These are phyloP conservation scores for Chalaropsis ovoidea DNA, from an alignment of 2,329 filamentous ascomycete genomes.

Conservation along the genomic window DNA sequence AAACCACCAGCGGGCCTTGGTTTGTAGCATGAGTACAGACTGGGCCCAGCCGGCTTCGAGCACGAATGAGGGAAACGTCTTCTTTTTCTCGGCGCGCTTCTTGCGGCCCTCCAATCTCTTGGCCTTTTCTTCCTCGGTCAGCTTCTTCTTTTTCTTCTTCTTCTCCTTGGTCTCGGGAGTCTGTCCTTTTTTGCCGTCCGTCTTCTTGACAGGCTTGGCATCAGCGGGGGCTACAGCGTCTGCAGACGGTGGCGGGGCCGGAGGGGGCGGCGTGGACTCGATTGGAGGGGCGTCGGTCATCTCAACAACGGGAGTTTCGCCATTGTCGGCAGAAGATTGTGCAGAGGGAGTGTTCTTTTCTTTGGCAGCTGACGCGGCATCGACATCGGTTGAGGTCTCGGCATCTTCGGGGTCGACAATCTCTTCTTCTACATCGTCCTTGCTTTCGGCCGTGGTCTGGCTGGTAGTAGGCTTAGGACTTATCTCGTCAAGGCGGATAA, in stretches of 20 bases:
- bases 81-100: constrained; percentile 14
- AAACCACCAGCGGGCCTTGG: constrained; percentile 22
- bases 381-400: neutral
- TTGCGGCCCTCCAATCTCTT: neutral
- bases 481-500: constrained; percentile 4
- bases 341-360: neutral
- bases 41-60: constrained; percentile 17
- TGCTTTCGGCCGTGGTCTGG: neutral
- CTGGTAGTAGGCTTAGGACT: constrained; percentile 5
- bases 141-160: constrained; percentile 16
- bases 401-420: constrained; percentile 14
- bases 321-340: neutral
- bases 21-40: constrained; percentile 22
- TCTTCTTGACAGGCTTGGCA: neutral
- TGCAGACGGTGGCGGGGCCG: too few relatives aligned
- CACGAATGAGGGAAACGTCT: constrained; percentile 20
- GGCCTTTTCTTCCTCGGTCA: constrained; percentile 16
- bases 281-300: neutral
- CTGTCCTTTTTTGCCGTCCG: neutral
- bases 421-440: neutral
- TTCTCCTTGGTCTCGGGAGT: neutral
- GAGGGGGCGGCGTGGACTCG: neutral
- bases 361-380: neutral
- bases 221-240: neutral
- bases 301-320: neutral